Base-by-base conservation (phyloP, 2,329 filamentous ascomycete species). In the Monilinia vaccinii-corymbosi region DNA sequence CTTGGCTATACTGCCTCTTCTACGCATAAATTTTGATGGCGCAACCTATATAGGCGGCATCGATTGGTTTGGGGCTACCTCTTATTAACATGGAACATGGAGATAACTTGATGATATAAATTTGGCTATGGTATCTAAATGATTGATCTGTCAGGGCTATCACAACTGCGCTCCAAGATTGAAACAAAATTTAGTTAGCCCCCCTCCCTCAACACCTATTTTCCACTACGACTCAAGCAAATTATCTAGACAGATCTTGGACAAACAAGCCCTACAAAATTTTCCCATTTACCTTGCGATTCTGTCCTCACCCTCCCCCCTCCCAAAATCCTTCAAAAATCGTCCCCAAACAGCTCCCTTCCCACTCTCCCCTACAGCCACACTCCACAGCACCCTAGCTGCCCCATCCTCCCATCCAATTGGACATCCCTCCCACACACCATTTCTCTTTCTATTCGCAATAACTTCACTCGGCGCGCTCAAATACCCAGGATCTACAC, bases 381-480 rank as follows among this genome's bases (percentile, higher is more conserved):
- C 45, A 25, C 61, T 56, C 62, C 62, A 65, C 13, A 64, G 31
- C 1, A 65, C 61, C 34, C 62, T 61, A 10, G 59, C 62, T 25
- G 64, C 59, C 5, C 64, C 62, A 61, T 65, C 64, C n/a, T 64
- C 64, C 62, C 61, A 65, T 7, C 64, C 62, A 59, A 65, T 65
- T 4, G 64, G 64, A 59, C 64, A 64, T 34, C 55, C 50, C 13
- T 45, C 34, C 50, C 50, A 53, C 13, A 4, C 25, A 53, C 36
- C 36, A 42, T 42, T 53, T 13, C 25, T 42, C 25, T 53, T 5
- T 18, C 25, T 53, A 10, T 21, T 53, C 34, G 21, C 50, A 42
- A 31, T 48, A 21, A 65, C 61, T 31, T 65, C 64, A 6, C 60
- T 63, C 0, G 62, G 59, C 1, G 61, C 62, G 21, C 64, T 65